Conservation (phyloP, 164 flowering plant species). For the Chimonanthus salicifolius region DNA sequence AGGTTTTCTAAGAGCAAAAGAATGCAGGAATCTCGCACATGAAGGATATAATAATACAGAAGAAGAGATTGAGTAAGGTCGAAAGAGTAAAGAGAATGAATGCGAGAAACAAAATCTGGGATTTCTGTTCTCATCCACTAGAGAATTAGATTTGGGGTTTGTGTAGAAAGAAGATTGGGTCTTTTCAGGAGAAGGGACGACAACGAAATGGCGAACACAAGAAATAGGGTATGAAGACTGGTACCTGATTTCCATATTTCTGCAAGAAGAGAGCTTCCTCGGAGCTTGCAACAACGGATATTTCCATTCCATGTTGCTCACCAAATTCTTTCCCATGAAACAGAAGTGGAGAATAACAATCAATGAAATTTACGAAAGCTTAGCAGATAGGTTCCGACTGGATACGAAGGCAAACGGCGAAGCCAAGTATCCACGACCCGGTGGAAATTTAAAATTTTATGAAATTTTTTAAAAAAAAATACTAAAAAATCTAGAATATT, state of each 20-base stretch:
- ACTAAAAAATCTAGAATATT: too few relatives aligned
- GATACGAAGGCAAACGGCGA: too few relatives aligned
- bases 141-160: constrained; percentile 5
- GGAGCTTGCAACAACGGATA: background rate
- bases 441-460: too few relatives aligned
- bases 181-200: background rate
- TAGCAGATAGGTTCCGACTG: too few relatives aligned
- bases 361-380: too few relatives aligned
- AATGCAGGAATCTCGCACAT: background rate
- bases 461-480: too few relatives aligned
- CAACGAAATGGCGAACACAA: background rate
- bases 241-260: background rate
- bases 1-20: background rate
- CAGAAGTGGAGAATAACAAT: too few relatives aligned
- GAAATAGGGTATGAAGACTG: background rate
- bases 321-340: background rate
- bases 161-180: background rate
- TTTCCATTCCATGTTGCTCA: background rate
- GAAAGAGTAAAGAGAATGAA: too few relatives aligned
- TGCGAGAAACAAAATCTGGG: background rate
- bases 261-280: background rate
- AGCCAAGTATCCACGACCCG: too few relatives aligned
- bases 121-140: background rate
- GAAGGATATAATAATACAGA: background rate
- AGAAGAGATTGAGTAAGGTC: constrained; percentile 2